Base-by-base conservation (phyloP, 805 yeast genomes). In the Kodamaea laetipori region DNA sequence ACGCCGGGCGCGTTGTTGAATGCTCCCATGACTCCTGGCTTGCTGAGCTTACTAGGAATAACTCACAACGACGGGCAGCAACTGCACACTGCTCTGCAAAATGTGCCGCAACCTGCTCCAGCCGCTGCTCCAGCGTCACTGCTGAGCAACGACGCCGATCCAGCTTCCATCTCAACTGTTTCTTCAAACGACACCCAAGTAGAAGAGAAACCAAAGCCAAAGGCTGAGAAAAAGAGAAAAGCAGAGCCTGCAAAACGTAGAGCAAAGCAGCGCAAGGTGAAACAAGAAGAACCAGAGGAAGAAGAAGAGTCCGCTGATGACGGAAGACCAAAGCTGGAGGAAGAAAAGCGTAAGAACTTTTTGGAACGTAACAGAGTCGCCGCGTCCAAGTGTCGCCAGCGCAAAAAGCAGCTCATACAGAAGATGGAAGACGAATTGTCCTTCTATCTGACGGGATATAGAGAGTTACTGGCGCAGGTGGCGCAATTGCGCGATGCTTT, bases 301-400 rank as follows among this genome's bases (percentile, higher is more conserved):
- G 42, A 37, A 16, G 37, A 33, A 6, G 49, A 39, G 15, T 25
- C 36, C 21, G 45, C 43, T n/a, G 52, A 48, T 15, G 44, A 31
- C 13, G 39, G 45, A 9, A 26, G 37, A 27, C 45, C 34, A 21
- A 13, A 19, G 27, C 46, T 58, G 9, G 67, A 66, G 36, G 68
- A 57, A 21, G 69, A 65, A 10, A 89, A 86, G 57, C 77, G 90
- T 50, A 81, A 75, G 60, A 83, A 73, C 58, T 92, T 80, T 56
- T 65, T 94, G 51, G 99, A 94, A 60, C 75, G 98, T 50, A 94
- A 94, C 63, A 76, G 99, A 45, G 80, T 94, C 7, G 99, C 99
- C 0, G 99, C 99, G 0, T 81, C 94, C 17, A 90, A 90, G 60
- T 94, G 98, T 71, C 79, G 99, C 47, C 95, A 87, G 64, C 78